Conservation (phyloP, 2,329 filamentous ascomycete species). For the Zasmidium cellare region DNA sequence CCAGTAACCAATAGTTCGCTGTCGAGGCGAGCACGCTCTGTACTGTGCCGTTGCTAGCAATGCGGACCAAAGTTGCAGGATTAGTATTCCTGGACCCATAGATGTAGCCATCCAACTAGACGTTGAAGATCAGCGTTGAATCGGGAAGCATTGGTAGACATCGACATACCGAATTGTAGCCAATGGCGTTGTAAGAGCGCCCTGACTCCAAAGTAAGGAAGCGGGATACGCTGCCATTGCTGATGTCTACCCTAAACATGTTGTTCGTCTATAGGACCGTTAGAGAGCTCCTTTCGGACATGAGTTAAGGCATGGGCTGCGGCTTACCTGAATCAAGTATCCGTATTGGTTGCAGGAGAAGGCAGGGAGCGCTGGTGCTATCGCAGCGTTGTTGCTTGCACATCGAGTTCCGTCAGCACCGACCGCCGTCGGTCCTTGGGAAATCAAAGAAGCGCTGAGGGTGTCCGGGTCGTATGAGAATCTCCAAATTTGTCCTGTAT, state of each 20-base stretch:
- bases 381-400: not conserved
- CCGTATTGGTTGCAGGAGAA: not conserved
- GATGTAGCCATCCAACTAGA: not conserved
- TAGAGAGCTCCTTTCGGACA: too few relatives aligned
- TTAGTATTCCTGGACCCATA: not conserved
- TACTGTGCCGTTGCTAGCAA: not conserved
- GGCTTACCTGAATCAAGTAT: not conserved
- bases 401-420: not conserved
- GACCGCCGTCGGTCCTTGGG: not conserved
- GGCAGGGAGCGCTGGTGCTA: not conserved
- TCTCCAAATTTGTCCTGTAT: not conserved
- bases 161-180: not conserved
- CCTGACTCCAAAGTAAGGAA: not conserved
- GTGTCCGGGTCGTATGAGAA: not conserved
- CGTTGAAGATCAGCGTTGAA: not conserved
- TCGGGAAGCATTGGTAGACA: not conserved
- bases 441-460: not conserved
- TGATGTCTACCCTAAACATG: not conserved
- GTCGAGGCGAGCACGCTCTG: not conserved
- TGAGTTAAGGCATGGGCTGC: too few relatives aligned
- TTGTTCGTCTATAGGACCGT: not conserved
- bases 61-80: not conserved
- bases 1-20: not conserved
- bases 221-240: not conserved
- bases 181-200: not conserved